Conservation (phyloP, 345 rosid genomes). For the Hypericum perforatum region DNA sequence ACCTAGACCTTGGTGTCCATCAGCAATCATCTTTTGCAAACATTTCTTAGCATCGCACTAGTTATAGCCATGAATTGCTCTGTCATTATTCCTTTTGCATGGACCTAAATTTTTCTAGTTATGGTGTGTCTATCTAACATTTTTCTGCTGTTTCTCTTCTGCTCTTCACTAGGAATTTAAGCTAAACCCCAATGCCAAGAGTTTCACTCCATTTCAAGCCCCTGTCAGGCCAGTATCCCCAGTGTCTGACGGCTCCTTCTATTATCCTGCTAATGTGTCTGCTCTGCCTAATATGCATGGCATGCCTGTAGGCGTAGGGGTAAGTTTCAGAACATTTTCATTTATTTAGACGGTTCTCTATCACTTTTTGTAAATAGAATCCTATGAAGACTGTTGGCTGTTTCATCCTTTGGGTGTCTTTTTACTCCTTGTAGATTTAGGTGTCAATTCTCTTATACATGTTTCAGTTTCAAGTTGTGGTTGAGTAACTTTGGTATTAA, state of each 20-base stretch:
- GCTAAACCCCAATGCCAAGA: constrained; percentile 88
- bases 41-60: too few relatives aligned
- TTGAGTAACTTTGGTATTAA: too few relatives aligned
- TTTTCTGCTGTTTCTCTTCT: neutral
- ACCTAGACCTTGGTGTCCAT: neutral
- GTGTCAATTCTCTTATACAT: too few relatives aligned
- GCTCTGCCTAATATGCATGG: constrained; percentile 57
- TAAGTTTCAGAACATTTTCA: constrained; percentile 22
- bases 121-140: neutral
- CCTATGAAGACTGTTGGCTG: neutral
- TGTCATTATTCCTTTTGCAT: too few relatives aligned
- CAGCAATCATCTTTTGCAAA: neutral
- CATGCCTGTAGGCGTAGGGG: constrained; percentile 67
- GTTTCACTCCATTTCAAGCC: constrained; percentile 51
- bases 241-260: constrained; percentile 51
- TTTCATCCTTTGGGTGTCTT: too few relatives aligned
- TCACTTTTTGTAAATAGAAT: neutral
- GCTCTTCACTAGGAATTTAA: constrained; percentile 63
- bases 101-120: too few relatives aligned
- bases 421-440: too few relatives aligned
- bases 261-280: constrained; percentile 39
- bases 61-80: too few relatives aligned
- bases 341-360: neutral
- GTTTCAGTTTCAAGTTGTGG: too few relatives aligned
- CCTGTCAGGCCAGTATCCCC: constrained; percentile 57